Conservation (phyloP, 345 rosid species). For the Punica granatum region DNA sequence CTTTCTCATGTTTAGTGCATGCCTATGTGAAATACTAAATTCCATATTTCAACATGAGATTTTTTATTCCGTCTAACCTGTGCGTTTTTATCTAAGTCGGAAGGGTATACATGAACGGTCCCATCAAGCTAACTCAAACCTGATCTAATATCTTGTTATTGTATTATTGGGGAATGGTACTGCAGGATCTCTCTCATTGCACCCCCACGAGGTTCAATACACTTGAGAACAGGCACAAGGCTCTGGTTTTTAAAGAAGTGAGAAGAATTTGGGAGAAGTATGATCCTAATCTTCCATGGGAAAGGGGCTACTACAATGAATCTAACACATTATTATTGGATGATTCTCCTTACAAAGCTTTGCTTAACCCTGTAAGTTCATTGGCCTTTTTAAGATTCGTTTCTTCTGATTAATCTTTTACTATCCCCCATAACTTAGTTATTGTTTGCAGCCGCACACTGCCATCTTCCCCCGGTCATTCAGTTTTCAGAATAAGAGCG, state of each 20-base stretch:
- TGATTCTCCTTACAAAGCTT: constrained; percentile 90
- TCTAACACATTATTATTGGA: constrained; percentile 76
- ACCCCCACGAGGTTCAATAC: constrained; percentile 38
- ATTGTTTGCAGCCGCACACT: constrained; percentile 46
- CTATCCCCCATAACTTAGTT: constrained; percentile 5
- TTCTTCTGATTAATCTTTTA: constrained; percentile 7
- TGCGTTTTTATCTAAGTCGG: not conserved
- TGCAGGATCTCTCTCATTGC: constrained; percentile 70
- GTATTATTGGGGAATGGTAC: constrained; percentile 5
- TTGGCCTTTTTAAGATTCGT: not conserved
- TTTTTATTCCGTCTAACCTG: not conserved
- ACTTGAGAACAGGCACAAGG: constrained; percentile 63
- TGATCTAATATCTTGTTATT: not conserved
- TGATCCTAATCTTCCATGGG: constrained; percentile 61
- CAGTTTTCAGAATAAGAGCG: constrained; percentile 35
- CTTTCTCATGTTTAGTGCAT: not conserved
- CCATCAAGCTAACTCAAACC: not conserved
- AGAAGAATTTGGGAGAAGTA: constrained; percentile 61
- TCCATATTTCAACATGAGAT: too few species aligned
- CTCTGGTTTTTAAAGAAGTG: constrained; percentile 68
- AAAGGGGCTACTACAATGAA: constrained; percentile 50
- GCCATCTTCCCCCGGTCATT: constrained; percentile 71
- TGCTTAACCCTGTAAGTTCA: constrained; percentile 89
- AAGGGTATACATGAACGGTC: not conserved
- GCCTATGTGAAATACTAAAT: too few species aligned